Percentiles rank a stretch among this genome's conserved stretches.
Evolutionary conservation across 306 rosid genomes (phyloP).

Genomic region (Amphicarpaea edgeworthii): DNA sequence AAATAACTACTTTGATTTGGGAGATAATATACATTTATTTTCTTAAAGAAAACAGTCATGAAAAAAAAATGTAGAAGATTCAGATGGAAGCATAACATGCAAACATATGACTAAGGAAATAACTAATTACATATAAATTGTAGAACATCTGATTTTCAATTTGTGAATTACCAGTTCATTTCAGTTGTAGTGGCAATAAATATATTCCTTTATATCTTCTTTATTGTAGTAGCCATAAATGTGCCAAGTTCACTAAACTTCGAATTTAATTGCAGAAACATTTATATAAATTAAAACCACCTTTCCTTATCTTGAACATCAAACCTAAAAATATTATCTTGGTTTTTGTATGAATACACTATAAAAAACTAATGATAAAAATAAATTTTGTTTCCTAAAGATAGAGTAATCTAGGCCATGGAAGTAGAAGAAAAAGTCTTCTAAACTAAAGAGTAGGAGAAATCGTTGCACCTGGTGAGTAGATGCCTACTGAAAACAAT

Average conservation of each 20-base stretch:
- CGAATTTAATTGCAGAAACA: slow-evolving; percentile 3
- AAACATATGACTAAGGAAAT: slow-evolving; percentile 5
- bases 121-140: not conserved
- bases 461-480: not conserved
- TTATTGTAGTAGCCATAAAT: not conserved
- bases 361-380: not conserved
- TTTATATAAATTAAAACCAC: not conserved
- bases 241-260: not conserved
- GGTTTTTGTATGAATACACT: not conserved
- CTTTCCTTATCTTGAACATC: not conserved
- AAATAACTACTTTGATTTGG: not conserved
- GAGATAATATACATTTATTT: not conserved
- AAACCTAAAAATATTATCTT: not conserved
- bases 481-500: slow-evolving; percentile 5
- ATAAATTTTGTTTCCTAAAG: not conserved
- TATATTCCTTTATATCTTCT: not conserved
- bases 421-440: not conserved
- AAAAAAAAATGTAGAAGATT: not conserved
- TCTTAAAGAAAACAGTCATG: not conserved
- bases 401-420: slow-evolving; percentile 12
- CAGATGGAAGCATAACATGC: not conserved
- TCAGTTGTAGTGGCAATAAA: not conserved
- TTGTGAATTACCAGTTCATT: not conserved
- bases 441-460: not conserved
- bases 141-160: not conserved